Evolutionary conservation across 768 basidiomycete species (phyloP), one percentile per base, ranked within the genome.

Genomic region (Boletus rubroflammeus): DNA sequence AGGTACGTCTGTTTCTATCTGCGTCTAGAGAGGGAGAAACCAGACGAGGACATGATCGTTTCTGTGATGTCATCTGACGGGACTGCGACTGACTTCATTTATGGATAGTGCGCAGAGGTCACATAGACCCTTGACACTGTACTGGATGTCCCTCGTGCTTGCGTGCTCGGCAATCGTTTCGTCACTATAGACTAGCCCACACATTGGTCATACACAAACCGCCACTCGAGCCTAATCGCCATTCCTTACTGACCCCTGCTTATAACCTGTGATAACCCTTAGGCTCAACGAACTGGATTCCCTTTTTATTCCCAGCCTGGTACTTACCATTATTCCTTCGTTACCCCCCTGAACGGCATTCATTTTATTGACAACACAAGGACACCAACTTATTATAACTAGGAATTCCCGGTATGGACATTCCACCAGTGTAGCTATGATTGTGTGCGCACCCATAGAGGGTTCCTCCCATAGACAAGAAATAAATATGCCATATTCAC

Each of bases 61-160:
- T 19, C 31, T 29, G 21, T 41, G 8, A 14, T 23, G 32, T 23
- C 32, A 6, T 28, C n/a, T 31, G n/a, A n/a, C 15, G 6, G 11
- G 35, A 35, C 21, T n/a, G 10, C 0, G 23, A 14, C 55, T 61
- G 49, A 57, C 46, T 14, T 21, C 6, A 31, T 34, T 19, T 36
- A n/a, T 47, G 17, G 11, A 51, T 29, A 67, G 67, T 28, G 66
- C 63, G 19, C 38, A 17, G 31, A 52, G 36, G 48, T 56, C 60
- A 36, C n/a, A 46, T 53, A 46, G 47, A 21, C 58, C 60, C 21
- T 49, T 26, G 11, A 19, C 35, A 7, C 26, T 45, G 15, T 41
- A 32, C 47, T 63, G 64, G 67, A 49, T 43, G 13, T 14, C 51
- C n/a, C 28, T 68, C 34, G 26, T 54, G 29, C 52, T 67, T 19